Base-by-base conservation (phyloP, 192 early-diverging fungal genomes). In the Podila minutissima region DNA sequence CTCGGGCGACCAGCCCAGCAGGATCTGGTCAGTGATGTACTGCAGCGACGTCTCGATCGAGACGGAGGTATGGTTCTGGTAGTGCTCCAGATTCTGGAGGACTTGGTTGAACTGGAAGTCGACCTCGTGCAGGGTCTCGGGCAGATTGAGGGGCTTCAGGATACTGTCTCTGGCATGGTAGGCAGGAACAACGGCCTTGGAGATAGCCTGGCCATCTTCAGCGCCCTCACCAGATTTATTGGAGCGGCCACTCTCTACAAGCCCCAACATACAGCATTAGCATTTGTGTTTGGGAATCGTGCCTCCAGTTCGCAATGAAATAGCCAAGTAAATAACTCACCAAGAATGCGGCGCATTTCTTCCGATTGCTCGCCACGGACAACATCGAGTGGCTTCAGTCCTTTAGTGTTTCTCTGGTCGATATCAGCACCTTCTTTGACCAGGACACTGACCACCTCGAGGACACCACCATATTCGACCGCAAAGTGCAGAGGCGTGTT, bases 401-500 rank as follows among this genome's bases (percentile, higher is more conserved):
- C 83, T 22, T 84, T 88, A 35, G 82, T 84, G 60, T 88, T 88
- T 20, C 83, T 83, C 9, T 71, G 64, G 37, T 69, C 69, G 15
- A 88, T 72, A 73, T 86, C 82, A 11, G 86, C 86, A 10, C 86
- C 86, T 59, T 86, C 84, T 24, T 79, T 49, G 11, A 88, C 71
- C 33, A 88, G 55, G 1, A 88, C 82, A 17, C 73, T 74, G 1
- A 88, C 68, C 24, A 88, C 87, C 48, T 88, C 87, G 24, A 75
- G 38, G 1, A 88, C 72, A n/a, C 82, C 74, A 9, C 87, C 85
- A 65, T 83, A 86, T 48, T 88, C 87, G 26, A 86, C 83, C 31
- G 87, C 87, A 67, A 86, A 88, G 71, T 88, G 87, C 26, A 88
- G 57, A 38, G 87, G 83, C 11, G 87, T 88, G 55, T 88, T 86